phyloP scores from a whole-genome alignment of 2,329 filamentous ascomycete species.

The Metarhizium robertsii region DNA sequence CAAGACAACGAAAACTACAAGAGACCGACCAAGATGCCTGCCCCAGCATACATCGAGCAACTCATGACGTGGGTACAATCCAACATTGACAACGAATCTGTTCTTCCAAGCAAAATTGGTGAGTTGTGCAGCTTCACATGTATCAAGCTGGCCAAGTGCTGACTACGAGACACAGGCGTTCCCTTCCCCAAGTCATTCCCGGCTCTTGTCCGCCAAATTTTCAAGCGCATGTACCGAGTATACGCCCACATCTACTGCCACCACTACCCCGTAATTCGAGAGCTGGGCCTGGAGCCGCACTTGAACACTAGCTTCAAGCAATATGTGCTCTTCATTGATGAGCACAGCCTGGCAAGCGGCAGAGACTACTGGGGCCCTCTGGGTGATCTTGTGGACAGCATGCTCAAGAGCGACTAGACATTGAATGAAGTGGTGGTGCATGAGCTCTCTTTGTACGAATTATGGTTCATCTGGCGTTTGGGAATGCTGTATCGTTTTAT shows the following conservation, averaged over 20 bases:
- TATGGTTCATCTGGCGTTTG: constrained; percentile 14
- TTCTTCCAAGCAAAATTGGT: constrained; percentile 92
- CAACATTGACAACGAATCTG: constrained; percentile 89
- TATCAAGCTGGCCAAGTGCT: neutral
- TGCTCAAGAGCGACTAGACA: constrained; percentile 79
- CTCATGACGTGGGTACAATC: constrained; percentile 94
- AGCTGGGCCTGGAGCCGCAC: constrained; percentile 91
- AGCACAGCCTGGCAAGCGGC: constrained; percentile 83
- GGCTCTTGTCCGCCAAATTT: constrained; percentile 82
- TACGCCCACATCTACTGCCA: constrained; percentile 99
- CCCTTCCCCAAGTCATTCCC: constrained; percentile 93
- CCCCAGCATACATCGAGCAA: constrained; percentile 95
- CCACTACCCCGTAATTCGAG: constrained; percentile 93
- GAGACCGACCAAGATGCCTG: constrained; percentile 94
- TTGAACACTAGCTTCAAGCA: constrained; percentile 99
- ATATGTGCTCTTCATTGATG: constrained; percentile 96
- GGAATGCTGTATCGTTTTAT: constrained; percentile 5
- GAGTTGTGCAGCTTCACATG: constrained; percentile 12
- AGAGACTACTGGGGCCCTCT: constrained; percentile 97
- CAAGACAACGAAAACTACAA: constrained; percentile 93
- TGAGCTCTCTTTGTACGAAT: constrained; percentile 3
- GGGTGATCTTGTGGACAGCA: constrained; percentile 93
- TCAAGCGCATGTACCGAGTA: constrained; percentile 97
- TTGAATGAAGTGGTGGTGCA: neutral
- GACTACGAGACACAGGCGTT: constrained; percentile 47